phyloP scores from a whole-genome alignment of 208 protist species.

The Acanthamoeba rhysodes region DNA sequence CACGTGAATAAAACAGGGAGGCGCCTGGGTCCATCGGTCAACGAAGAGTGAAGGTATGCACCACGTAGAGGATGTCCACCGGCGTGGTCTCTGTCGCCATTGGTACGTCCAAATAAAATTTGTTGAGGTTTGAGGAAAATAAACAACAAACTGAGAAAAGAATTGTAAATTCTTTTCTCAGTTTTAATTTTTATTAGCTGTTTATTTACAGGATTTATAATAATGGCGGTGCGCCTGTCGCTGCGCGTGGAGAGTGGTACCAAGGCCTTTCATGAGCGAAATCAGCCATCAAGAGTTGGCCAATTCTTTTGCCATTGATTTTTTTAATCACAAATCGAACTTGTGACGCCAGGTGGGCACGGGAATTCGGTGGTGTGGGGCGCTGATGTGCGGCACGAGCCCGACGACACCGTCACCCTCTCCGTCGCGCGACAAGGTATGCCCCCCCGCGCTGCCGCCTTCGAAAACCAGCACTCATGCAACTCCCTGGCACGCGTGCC shows the following conservation, averaged over 20 bases:
- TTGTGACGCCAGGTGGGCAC: neutral
- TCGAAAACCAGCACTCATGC: neutral
- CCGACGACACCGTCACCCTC: neutral
- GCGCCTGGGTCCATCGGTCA: too few species aligned
- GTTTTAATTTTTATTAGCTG: too few species aligned
- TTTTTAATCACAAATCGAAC: neutral
- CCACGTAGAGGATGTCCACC: neutral
- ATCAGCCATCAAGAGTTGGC: too few species aligned
- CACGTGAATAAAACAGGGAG: too few species aligned
- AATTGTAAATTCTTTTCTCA: too few species aligned
- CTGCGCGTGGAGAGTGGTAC: slow-evolving; percentile 8
- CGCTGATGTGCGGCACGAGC: neutral
- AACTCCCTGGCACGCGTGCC: neutral
- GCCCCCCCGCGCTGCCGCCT: neutral
- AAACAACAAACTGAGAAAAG: too few species aligned
- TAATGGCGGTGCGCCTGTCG: neutral
- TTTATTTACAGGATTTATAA: too few species aligned
- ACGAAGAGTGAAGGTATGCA: too few species aligned
- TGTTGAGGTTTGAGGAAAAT: too few species aligned
- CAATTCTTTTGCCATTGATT: neutral
- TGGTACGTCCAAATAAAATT: too few species aligned
- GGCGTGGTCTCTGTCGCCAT: neutral
- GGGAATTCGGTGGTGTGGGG: slow-evolving; percentile 30
- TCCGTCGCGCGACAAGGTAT: slow-evolving; percentile 12
- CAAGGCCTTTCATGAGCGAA: neutral